phyloP scores from a whole-genome alignment of 768 basidiomycete genomes.

The Tricholoma matsutake region DNA sequence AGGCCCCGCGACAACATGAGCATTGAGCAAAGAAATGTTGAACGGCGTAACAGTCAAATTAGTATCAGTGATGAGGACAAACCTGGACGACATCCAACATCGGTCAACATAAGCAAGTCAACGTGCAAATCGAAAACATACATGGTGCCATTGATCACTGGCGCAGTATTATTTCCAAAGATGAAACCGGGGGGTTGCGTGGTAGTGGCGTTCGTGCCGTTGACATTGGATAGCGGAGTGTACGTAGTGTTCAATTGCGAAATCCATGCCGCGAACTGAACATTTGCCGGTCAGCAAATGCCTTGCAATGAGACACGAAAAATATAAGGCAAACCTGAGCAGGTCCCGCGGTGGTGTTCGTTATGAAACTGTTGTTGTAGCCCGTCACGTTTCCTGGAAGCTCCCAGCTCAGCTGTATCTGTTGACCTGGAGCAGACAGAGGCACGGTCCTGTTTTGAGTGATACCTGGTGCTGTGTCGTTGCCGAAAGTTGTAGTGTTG shows the following conservation, averaged over 20 bases:
- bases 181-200: constrained; percentile 48
- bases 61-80: constrained; percentile 47
- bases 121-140: constrained; percentile 15
- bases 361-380: constrained; percentile 50
- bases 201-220: constrained; percentile 42
- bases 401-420: constrained; percentile 53
- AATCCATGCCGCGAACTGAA: constrained; percentile 55
- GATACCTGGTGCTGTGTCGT: constrained; percentile 37
- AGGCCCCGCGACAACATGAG: constrained; percentile 55
- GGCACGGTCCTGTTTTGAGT: constrained; percentile 49
- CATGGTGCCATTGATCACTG: constrained; percentile 53
- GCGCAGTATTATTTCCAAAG: constrained; percentile 35
- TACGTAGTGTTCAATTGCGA: constrained; percentile 61
- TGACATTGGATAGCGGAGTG: constrained; percentile 42
- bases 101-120: not conserved
- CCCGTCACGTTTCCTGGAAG: constrained; percentile 48
- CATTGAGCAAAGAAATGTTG: constrained; percentile 46
- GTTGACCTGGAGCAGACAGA: constrained; percentile 42
- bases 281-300: not conserved
- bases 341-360: constrained; percentile 41
- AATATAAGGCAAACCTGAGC: constrained; percentile 31
- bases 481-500: constrained; percentile 14
- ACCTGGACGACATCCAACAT: constrained; percentile 24
- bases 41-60: constrained; percentile 53
- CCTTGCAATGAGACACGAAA: not conserved